These are phyloP conservation scores for Leucocoprinus sp. DNA, from an alignment of 768 basidiomycete species.

Conservation along the genomic window DNA sequence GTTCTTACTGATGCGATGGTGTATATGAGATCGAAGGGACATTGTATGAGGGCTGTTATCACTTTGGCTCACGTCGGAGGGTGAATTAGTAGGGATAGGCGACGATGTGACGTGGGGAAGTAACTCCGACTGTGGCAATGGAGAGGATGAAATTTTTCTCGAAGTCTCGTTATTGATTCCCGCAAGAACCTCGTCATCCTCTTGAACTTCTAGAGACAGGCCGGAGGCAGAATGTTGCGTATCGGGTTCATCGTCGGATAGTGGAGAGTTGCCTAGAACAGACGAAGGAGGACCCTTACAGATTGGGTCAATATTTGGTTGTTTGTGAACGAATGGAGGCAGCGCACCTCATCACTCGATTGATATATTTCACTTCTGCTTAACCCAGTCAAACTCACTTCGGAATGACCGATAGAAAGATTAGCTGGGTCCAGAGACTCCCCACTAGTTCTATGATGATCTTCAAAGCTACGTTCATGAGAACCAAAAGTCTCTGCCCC, in stretches of 20 bases:
- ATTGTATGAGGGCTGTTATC: conserved; percentile 4
- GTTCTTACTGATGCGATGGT: conserved; percentile 44
- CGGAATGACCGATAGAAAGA: conserved; percentile 22
- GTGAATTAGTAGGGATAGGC: conserved; percentile 9
- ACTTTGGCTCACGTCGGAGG: conserved; percentile 8
- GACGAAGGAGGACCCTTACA: conserved; percentile 6
- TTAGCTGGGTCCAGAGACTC: conserved; percentile 22
- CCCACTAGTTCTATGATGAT: conserved; percentile 15
- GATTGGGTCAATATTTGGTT: neutral
- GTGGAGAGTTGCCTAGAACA: conserved; percentile 1
- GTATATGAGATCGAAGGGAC: conserved; percentile 18
- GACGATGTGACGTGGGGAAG: neutral
- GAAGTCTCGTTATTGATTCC: neutral
- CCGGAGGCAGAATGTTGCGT: neutral
- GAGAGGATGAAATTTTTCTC: neutral
- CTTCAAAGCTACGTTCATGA: conserved; percentile 19
- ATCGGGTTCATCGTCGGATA: conserved; percentile 2
- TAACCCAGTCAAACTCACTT: conserved; percentile 18
- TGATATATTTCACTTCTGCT: conserved; percentile 7
- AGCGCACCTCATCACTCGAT: conserved; percentile 4
- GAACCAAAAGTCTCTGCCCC: conserved; percentile 20
- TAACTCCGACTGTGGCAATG: conserved; percentile 1
- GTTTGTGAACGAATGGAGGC: neutral
- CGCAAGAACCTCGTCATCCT: conserved; percentile 3
- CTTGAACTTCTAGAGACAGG: neutral